Evolutionary conservation across 306 rosid species (phyloP).

Genomic region (Delonix regia): DNA sequence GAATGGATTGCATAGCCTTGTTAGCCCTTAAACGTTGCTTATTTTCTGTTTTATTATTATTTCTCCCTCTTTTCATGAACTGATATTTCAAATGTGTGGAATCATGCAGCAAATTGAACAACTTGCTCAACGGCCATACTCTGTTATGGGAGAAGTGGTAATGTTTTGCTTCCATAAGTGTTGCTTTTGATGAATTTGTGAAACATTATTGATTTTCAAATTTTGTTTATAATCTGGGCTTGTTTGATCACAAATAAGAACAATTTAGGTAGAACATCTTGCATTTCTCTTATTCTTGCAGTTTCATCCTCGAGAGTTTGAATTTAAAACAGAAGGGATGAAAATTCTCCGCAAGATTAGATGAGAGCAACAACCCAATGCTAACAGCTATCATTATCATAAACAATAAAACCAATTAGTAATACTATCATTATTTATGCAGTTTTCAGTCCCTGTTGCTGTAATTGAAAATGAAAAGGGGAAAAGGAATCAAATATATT

Average conservation of each 20-base stretch:
- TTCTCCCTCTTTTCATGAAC: conserved; percentile 2
- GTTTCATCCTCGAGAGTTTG: not conserved
- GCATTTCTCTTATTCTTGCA: not conserved
- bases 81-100: conserved; percentile 5
- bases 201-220: too few species aligned
- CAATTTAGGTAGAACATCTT: not conserved
- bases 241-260: conserved; percentile 10
- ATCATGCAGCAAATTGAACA: conserved; percentile 62
- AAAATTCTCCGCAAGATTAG: not conserved
- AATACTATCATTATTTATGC: not conserved
- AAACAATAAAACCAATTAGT: not conserved
- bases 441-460: not conserved
- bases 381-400: not conserved
- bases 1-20: not conserved
- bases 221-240: not conserved
- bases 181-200: conserved; percentile 12
- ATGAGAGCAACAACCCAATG: not conserved
- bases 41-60: not conserved
- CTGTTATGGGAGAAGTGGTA: conserved; percentile 66
- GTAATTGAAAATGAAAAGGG: not conserved
- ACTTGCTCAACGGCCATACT: conserved; percentile 43
- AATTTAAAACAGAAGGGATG: not conserved
- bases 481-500: not conserved
- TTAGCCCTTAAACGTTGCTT: not conserved
- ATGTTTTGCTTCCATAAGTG: conserved; percentile 14